Percentiles rank a stretch among this genome's conserved stretches.
phyloP scores from a whole-genome alignment of 768 basidiomycete genomes.

The Boletus rufocinnamomeus region DNA sequence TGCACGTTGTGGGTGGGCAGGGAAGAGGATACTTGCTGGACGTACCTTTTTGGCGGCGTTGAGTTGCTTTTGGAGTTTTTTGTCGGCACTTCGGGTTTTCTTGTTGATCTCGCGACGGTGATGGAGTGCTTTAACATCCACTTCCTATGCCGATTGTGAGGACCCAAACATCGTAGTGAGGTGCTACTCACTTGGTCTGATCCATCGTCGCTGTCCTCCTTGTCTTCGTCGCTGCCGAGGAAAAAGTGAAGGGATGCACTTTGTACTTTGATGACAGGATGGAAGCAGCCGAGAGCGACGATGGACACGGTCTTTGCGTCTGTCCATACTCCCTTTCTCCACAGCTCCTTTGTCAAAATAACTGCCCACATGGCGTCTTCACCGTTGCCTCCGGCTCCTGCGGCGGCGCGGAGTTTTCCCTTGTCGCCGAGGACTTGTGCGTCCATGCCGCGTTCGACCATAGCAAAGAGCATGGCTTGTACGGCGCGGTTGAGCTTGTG shows the following conservation, averaged over 20 bases:
- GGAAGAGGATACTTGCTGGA: neutral
- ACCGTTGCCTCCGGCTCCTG: constrained; percentile 45
- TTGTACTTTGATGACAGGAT: constrained; percentile 92
- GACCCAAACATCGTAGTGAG: neutral
- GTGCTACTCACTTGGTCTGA: constrained; percentile 44
- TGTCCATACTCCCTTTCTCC: constrained; percentile 91
- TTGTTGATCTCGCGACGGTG: constrained; percentile 94
- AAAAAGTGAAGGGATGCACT: constrained; percentile 95
- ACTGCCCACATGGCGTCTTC: constrained; percentile 99
- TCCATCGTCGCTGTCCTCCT: constrained; percentile 72
- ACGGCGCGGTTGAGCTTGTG: constrained; percentile 96
- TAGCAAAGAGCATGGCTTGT: constrained; percentile 92
- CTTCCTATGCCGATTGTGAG: constrained; percentile 41
- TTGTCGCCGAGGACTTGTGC: constrained; percentile 82
- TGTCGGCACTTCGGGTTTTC: constrained; percentile 82
- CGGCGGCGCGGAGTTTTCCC: constrained; percentile 60
- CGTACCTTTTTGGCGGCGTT: constrained; percentile 74
- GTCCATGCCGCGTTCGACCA: constrained; percentile 93
- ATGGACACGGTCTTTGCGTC: constrained; percentile 94
- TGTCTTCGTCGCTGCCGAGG: constrained; percentile 82
- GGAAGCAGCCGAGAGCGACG: constrained; percentile 87
- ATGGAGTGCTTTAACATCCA: constrained; percentile 72
- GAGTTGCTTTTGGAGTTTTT: constrained; percentile 72
- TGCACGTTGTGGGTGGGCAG: constrained; percentile 32
- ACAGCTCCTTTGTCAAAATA: constrained; percentile 88